These are phyloP conservation scores for Macrophomina phaseolina DNA, from an alignment of 2,329 filamentous ascomycete genomes.

Conservation along the genomic window DNA sequence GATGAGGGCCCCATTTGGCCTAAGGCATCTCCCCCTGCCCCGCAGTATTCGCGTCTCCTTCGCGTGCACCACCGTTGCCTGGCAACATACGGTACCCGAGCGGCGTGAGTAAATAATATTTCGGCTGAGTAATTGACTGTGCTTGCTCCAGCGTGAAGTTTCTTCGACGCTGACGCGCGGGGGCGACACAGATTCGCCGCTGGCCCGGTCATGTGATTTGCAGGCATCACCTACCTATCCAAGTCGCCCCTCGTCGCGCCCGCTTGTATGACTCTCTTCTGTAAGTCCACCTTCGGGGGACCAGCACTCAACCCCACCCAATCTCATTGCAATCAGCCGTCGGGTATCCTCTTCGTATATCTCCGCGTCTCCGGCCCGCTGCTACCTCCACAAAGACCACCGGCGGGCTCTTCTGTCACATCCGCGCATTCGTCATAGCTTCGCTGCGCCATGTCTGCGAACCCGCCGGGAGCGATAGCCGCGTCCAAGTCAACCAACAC, in stretches of 20 bases:
- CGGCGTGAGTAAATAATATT: background rate
- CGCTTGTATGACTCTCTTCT: conserved; percentile 21
- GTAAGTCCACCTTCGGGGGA: conserved; percentile 28
- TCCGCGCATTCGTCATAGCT: conserved; percentile 23
- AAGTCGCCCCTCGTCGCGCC: conserved; percentile 9
- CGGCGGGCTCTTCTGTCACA: conserved; percentile 11
- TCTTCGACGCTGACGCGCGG: background rate
- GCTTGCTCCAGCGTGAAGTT: background rate
- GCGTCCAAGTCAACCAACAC: conserved; percentile 49
- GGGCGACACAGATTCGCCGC: background rate
- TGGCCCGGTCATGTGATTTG: background rate
- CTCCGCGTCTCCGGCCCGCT: background rate
- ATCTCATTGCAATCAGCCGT: background rate
- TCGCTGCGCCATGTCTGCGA: conserved; percentile 48
- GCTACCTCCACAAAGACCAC: background rate
- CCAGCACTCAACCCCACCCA: conserved; percentile 5
- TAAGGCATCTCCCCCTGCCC: background rate
- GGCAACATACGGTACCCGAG: background rate
- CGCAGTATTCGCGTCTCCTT: background rate
- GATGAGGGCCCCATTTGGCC: background rate
- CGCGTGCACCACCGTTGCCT: background rate
- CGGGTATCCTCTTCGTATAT: background rate
- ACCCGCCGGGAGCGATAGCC: conserved; percentile 47
- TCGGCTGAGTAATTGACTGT: background rate
- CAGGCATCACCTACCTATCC: background rate